phyloP scores from a whole-genome alignment of 2,329 filamentous ascomycete species.

The Lachnellula subtilissima region DNA sequence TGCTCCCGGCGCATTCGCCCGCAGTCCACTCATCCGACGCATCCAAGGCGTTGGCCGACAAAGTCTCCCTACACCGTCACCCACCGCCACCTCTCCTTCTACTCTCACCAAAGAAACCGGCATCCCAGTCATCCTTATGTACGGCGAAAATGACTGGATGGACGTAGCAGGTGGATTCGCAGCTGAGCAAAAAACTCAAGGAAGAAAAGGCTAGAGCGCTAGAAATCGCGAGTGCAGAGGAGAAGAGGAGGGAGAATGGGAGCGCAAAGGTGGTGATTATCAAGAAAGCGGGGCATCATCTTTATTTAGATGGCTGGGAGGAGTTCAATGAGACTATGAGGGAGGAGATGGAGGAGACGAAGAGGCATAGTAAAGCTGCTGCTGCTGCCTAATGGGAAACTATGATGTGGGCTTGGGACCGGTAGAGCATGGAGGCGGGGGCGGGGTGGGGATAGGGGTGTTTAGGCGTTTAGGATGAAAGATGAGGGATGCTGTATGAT shows the following conservation, averaged over 20 bases:
- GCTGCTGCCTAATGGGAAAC: background rate
- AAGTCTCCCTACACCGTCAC: slow-evolving; percentile 24
- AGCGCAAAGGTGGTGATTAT: slow-evolving; percentile 79
- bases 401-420: background rate
- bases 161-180: slow-evolving; percentile 81
- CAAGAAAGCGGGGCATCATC: slow-evolving; percentile 63
- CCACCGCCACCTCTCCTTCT: background rate
- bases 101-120: slow-evolving; percentile 46
- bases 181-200: slow-evolving; percentile 71
- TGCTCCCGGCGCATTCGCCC: slow-evolving; percentile 87
- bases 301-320: slow-evolving; percentile 66
- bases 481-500: background rate
- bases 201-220: slow-evolving; percentile 59
- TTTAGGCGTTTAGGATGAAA: background rate
- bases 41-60: slow-evolving; percentile 87
- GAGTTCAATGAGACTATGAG: slow-evolving; percentile 44
- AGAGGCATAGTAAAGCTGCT: background rate
- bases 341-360: background rate
- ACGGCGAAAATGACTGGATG: slow-evolving; percentile 99
- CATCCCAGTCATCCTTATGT: slow-evolving; percentile 85
- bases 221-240: slow-evolving; percentile 57
- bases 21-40: slow-evolving; percentile 78
- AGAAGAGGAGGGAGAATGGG: slow-evolving; percentile 69
- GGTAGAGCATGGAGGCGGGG: no score
- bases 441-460: no score